Evolutionary conservation across 257 asterid species (phyloP), one percentile per base, ranked within the genome.

Genomic region (Osmanthus fragrans): DNA sequence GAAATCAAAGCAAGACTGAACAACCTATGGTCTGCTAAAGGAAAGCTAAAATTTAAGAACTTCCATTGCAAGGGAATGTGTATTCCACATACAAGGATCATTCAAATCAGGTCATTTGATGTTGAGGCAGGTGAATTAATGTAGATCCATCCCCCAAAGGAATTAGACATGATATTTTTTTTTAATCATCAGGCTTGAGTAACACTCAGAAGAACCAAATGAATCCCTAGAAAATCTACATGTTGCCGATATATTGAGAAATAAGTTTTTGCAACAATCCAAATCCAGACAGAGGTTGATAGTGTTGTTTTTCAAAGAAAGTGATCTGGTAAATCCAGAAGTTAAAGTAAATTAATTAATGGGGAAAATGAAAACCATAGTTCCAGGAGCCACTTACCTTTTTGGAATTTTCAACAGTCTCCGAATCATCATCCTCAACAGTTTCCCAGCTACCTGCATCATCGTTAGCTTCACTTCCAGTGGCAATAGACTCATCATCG

Each of bases 361-460:
- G 42, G 12, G 51, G 51, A 18, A 40, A 25, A 68, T 58, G n/a
- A 73, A 78, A 12, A 68, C 66, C 34, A 83, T 37, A 56, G 70
- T 76, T 78, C 37, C 18, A 76, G 76, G 79, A 87, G 64, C 83
- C 70, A 83, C 71, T 76, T 83, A 96, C 98, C 98, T 88, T 90
- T 27, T 56, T 81, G 6, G 79, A 80, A 88, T 84, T 81, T 63
- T 84, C 89, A 73, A 81, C 85, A 85, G 77, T 74, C 73, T 90
- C 92, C 77, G 77, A 56, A 58, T 86, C 91, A 75, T 91, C 90
- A 84, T 94, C 98, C 58, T 93, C 98, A 84, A 96, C 91, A 74
- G 99, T 96, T 90, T 96, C 99, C 99, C 99, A 96, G 92, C 99
- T 96, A 74, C 94, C 97, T 12, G 91, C 97, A 85, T 86, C 99